A percentile compares a stretch with the other conserved stretches of the same genome.
phyloP scores from a whole-genome alignment of 2,329 filamentous ascomycete species.

The Cercospora beticola region DNA sequence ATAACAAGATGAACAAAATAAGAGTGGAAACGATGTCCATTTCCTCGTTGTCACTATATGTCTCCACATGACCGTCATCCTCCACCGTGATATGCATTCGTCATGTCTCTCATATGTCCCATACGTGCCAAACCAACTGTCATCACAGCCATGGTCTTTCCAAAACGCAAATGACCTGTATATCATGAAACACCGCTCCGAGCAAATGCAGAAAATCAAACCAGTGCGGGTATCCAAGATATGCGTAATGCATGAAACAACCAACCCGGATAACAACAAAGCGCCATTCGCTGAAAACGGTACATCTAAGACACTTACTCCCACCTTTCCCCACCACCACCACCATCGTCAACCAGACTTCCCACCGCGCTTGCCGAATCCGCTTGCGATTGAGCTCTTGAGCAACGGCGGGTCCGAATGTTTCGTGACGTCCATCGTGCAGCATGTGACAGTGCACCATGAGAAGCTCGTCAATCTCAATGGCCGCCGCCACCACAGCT shows the following conservation, averaged over 20 bases:
- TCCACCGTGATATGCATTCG: not conserved
- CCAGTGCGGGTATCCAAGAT: slow-evolving; percentile 6
- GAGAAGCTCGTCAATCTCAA: not conserved
- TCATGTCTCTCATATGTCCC: not conserved
- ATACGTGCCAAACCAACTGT: not conserved
- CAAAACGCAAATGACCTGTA: not conserved
- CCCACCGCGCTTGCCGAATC: not conserved
- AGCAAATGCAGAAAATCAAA: slow-evolving; percentile 1
- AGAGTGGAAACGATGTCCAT: not conserved
- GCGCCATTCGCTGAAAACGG: slow-evolving; percentile 6
- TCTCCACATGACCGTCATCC: not conserved
- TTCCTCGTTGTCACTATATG: not conserved
- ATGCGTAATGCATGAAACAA: slow-evolving; percentile 3
- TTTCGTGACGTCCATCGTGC: not conserved
- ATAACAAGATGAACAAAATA: not conserved
- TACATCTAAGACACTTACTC: not conserved
- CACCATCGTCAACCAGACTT: not conserved
- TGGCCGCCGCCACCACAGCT: slow-evolving; percentile 42
- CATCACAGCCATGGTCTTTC: not conserved
- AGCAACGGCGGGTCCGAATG: not conserved
- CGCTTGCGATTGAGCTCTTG: slow-evolving; percentile 2
- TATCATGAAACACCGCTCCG: not conserved
- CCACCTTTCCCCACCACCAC: not conserved
- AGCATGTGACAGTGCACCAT: slow-evolving; percentile 1
- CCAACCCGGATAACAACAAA: not conserved